phyloP scores from a whole-genome alignment of 345 rosid genomes.

The Pistacia vera region DNA sequence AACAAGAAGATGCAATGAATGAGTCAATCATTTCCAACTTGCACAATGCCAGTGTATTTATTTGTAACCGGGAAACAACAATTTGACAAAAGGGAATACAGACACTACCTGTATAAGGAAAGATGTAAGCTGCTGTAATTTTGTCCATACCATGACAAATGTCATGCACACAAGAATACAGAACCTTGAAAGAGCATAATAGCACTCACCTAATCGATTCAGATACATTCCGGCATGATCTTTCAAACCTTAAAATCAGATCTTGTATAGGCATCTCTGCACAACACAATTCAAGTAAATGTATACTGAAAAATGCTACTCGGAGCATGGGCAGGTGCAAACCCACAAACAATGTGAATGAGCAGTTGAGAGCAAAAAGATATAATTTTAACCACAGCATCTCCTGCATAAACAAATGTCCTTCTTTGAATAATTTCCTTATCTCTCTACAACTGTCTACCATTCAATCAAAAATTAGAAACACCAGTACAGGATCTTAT shows the following conservation, averaged over 20 bases:
- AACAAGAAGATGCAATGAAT: too few species aligned
- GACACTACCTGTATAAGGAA: too few species aligned
- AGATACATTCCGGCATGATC: constrained; percentile 74
- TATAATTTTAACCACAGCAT: neutral
- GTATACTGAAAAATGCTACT: constrained; percentile 4
- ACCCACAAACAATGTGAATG: neutral
- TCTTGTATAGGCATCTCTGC: constrained; percentile 89
- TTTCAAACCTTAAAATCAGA: constrained; percentile 83
- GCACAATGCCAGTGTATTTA: too few species aligned
- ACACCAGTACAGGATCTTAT: neutral
- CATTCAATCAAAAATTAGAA: neutral
- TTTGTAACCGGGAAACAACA: too few species aligned
- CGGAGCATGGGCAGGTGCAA: neutral
- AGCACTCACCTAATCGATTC: constrained; percentile 76
- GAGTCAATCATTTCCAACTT: too few species aligned
- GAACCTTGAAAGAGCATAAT: neutral
- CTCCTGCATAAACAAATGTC: neutral
- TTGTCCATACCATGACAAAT: too few species aligned
- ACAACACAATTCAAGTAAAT: constrained; percentile 17
- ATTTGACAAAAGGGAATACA: too few species aligned
- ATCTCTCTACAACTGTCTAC: neutral
- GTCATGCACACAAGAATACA: neutral
- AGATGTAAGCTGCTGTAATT: too few species aligned
- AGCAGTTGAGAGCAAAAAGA: constrained; percentile 2
- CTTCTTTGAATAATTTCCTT: neutral